Percentiles rank a stretch among this genome's conserved stretches.
Evolutionary conservation across 169 alveolate genomes (phyloP).

Genomic region (Pseudocohnilembus persalinus): DNA sequence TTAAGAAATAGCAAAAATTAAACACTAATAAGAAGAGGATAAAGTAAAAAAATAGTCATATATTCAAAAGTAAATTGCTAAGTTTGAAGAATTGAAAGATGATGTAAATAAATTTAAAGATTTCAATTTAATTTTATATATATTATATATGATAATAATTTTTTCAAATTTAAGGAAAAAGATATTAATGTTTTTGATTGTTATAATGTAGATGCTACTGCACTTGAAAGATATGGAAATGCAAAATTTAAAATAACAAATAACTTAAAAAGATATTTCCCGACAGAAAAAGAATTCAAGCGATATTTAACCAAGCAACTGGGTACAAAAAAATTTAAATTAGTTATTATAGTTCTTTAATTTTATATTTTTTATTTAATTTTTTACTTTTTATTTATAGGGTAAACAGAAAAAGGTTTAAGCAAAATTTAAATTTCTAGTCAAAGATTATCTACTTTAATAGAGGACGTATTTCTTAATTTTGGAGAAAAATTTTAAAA

Average conservation of each 20-base stretch:
- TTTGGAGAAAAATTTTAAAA: conserved; percentile 9
- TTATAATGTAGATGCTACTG: conserved; percentile 16
- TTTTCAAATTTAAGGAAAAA: background rate
- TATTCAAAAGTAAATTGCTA: conserved; percentile 3
- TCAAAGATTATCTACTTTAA: conserved; percentile 6
- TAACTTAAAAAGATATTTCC: conserved; percentile 24
- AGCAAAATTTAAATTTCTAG: conserved; percentile 4
- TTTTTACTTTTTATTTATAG: too few species aligned
- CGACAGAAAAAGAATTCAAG: conserved; percentile 12
- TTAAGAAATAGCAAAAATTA: conserved; percentile 21
- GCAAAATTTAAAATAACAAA: conserved; percentile 1
- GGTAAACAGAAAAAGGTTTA: background rate
- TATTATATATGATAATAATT: too few species aligned
- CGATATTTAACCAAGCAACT: conserved; percentile 23
- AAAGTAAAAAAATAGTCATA: background rate
- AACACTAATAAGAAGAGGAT: background rate
- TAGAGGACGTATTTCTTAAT: conserved; percentile 24
- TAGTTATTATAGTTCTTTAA: conserved; percentile 3
- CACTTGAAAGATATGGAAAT: conserved; percentile 17
- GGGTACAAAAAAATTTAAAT: background rate
- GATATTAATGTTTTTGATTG: conserved; percentile 9
- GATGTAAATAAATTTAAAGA: conserved; percentile 7
- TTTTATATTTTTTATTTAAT: too few species aligned
- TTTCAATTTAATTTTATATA: background rate
- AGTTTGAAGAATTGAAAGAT: conserved; percentile 20